phyloP scores from a whole-genome alignment of 1,139 yeast species.

The Pneumocystis canis region DNA sequence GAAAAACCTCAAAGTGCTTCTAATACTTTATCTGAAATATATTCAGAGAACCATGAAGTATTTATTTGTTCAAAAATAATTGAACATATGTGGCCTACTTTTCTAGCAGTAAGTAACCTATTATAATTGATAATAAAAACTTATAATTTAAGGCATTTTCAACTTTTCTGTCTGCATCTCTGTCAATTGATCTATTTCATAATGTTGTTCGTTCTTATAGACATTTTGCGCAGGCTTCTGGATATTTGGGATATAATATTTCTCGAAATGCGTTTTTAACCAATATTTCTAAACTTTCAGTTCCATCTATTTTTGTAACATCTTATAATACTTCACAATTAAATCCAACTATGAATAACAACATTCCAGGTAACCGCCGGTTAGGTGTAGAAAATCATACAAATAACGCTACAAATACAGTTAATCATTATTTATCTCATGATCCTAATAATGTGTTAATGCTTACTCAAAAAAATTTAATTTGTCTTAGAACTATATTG shows the following conservation, averaged over 20 bases:
- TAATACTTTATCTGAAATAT: constrained; percentile 8
- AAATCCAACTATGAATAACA: constrained; percentile 4
- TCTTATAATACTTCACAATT: constrained; percentile 6
- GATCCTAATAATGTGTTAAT: constrained; percentile 6
- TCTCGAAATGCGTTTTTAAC: constrained; percentile 48
- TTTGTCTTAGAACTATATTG: constrained; percentile 64
- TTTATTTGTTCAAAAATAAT: constrained; percentile 27
- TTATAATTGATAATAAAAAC: background rate
- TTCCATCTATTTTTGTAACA: constrained; percentile 21
- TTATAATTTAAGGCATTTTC: constrained; percentile 26
- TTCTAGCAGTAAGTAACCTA: constrained; percentile 22
- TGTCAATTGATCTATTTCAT: constrained; percentile 59
- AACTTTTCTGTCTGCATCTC: constrained; percentile 43
- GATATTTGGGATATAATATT: constrained; percentile 43
- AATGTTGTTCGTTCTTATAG: constrained; percentile 54
- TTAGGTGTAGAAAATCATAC: background rate
- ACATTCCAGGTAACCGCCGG: background rate
- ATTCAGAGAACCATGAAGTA: constrained; percentile 12
- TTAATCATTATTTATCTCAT: constrained; percentile 17
- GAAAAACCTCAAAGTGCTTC: constrained; percentile 1
- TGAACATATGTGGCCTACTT: constrained; percentile 33
- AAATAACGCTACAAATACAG: constrained; percentile 12
- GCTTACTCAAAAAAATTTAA: constrained; percentile 48
- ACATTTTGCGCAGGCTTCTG: constrained; percentile 67
- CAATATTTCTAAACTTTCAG: constrained; percentile 35